phyloP scores from a whole-genome alignment of 2,329 filamentous ascomycete species.

The Colletotrichum tanaceti region DNA sequence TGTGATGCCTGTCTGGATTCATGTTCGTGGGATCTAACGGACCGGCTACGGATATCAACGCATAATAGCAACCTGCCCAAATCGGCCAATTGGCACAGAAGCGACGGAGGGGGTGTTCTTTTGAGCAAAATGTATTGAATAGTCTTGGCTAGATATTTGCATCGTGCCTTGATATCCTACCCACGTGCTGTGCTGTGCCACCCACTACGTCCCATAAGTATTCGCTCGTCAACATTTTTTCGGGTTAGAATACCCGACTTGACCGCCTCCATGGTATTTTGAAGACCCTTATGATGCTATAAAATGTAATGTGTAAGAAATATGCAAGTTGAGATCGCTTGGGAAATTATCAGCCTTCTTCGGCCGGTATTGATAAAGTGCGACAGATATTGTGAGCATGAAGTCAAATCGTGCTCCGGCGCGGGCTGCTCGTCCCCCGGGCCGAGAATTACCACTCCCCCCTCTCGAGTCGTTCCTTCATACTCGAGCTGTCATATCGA shows the following conservation, averaged over 20 bases:
- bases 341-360: constrained; percentile 8
- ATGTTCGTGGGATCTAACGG: neutral
- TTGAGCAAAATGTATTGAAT: neutral
- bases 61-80: neutral
- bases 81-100: neutral
- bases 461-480: neutral
- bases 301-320: constrained; percentile 1
- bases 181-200: neutral
- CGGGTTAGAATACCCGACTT: neutral
- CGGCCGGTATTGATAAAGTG: constrained; percentile 9
- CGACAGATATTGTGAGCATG: constrained; percentile 32
- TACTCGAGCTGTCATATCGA: constrained; percentile 2
- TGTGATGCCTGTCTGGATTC: neutral
- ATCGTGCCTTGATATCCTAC: neutral
- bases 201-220: neutral
- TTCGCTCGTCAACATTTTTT: neutral
- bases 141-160: neutral
- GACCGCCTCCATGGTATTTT: constrained; percentile 17
- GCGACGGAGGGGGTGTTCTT: neutral
- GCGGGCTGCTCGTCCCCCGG: constrained; percentile 31
- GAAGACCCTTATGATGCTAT: constrained; percentile 3
- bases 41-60: neutral
- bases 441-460: constrained; percentile 15
- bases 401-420: constrained; percentile 31
- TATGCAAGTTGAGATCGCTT: constrained; percentile 28